phyloP scores from a whole-genome alignment of 2,329 filamentous ascomycete genomes.

The Immersiporthe knoxdaviesiana region DNA sequence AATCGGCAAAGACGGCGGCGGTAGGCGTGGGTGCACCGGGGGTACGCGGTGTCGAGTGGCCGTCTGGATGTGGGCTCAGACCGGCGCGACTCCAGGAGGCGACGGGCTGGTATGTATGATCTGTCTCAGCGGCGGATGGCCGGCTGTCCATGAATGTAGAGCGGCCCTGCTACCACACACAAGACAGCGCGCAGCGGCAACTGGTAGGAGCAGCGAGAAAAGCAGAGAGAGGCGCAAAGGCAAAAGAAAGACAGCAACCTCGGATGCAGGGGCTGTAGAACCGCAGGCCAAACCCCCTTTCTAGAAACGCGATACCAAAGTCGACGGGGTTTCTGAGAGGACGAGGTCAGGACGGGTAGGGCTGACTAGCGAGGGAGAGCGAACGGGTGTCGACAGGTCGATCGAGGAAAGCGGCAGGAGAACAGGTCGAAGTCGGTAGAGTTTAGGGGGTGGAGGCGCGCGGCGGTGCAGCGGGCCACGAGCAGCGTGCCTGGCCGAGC shows the following conservation, averaged over 20 bases:
- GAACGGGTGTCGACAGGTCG: background rate
- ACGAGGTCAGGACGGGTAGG: background rate
- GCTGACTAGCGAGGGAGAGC: background rate
- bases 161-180: constrained; percentile 25
- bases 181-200: constrained; percentile 17
- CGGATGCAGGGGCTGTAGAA: constrained; percentile 6
- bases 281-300: background rate
- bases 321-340: too few relatives aligned
- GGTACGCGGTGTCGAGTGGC: constrained; percentile 39
- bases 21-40: constrained; percentile 39
- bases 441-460: too few relatives aligned
- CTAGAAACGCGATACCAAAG: background rate
- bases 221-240: constrained; percentile 4
- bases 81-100: constrained; percentile 44
- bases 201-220: constrained; percentile 10
- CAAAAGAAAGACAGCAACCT: background rate
- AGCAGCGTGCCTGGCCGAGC: background rate
- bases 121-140: constrained; percentile 52
- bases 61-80: constrained; percentile 23
- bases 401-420: background rate
- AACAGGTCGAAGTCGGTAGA: background rate
- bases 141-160: constrained; percentile 54
- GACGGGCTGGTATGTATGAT: constrained; percentile 50
- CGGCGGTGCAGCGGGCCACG: background rate
- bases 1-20: constrained; percentile 38